Percentiles rank a stretch among this genome's conserved stretches.
These are phyloP conservation scores for Priceomyces carsonii DNA, from an alignment of 805 yeast genomes.

Conservation along the genomic window DNA sequence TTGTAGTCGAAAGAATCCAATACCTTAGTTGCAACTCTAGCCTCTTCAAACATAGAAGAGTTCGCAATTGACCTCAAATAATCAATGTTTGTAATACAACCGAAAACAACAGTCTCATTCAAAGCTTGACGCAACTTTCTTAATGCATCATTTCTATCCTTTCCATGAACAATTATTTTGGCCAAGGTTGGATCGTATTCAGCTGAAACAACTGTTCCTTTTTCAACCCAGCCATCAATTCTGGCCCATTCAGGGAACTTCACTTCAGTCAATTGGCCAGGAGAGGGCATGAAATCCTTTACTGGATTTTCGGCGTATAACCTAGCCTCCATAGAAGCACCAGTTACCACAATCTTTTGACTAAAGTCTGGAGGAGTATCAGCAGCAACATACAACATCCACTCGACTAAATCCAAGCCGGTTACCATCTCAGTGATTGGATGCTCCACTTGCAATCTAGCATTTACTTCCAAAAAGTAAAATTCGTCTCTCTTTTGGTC, in stretches of 20 bases:
- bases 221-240: conserved; percentile 90
- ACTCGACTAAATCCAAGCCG: conserved; percentile 91
- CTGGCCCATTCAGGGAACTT: conserved; percentile 89
- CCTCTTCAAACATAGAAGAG: conserved; percentile 80
- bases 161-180: conserved; percentile 93
- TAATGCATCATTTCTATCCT: conserved; percentile 83
- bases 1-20: conserved; percentile 77
- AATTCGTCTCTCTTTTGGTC: conserved; percentile 85
- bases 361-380: conserved; percentile 80
- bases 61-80: conserved; percentile 83
- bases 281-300: conserved; percentile 92
- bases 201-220: conserved; percentile 84
- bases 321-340: conserved; percentile 97
- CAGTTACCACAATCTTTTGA: conserved; percentile 59
- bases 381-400: conserved; percentile 95
- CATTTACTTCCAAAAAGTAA: conserved; percentile 93
- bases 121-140: conserved; percentile 75
- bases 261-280: conserved; percentile 89
- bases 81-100: conserved; percentile 88
- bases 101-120: conserved; percentile 82
- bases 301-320: conserved; percentile 96
- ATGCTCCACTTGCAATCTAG: conserved; percentile 96
- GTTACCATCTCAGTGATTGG: conserved; percentile 96
- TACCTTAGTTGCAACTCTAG: conserved; percentile 83
- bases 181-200: conserved; percentile 97